Percentiles rank a stretch among this genome's conserved stretches.
Conservation (phyloP, 2,329 filamentous ascomycete species). For the Aureobasidium sp. region DNA sequence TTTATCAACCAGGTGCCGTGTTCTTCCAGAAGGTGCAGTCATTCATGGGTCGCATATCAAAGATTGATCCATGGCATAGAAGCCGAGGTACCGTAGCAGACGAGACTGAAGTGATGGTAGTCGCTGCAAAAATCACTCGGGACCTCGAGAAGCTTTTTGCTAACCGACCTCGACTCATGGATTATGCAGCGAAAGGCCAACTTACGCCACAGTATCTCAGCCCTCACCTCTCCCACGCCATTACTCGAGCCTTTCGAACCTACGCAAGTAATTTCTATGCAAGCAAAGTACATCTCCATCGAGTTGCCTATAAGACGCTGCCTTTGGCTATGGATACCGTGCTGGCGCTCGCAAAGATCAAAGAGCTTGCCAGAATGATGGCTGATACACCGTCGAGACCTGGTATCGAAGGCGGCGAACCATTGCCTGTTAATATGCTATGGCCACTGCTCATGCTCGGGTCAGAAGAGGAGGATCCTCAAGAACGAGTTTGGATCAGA, state of each 20-base stretch:
- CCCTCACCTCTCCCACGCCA: slow-evolving; percentile 42
- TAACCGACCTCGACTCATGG: slow-evolving; percentile 48
- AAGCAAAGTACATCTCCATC: slow-evolving; percentile 50
- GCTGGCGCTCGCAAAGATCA: slow-evolving; percentile 45
- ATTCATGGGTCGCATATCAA: slow-evolving; percentile 51
- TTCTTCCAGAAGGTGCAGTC: slow-evolving; percentile 54
- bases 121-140: slow-evolving; percentile 44
- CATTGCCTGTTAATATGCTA: slow-evolving; percentile 50
- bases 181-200: slow-evolving; percentile 48
- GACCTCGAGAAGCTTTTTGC: slow-evolving; percentile 48
- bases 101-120: slow-evolving; percentile 52
- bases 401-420: slow-evolving; percentile 27
- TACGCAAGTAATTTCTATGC: slow-evolving; percentile 53
- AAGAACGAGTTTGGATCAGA: slow-evolving; percentile 47
- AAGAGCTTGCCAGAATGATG: slow-evolving; percentile 24
- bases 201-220: slow-evolving; percentile 45
- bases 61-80: slow-evolving; percentile 52
- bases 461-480: slow-evolving; percentile 45
- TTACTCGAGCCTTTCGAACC: slow-evolving; percentile 49
- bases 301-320: slow-evolving; percentile 50
- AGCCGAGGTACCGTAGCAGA: slow-evolving; percentile 51
- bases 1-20: slow-evolving; percentile 50
- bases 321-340: slow-evolving; percentile 46
- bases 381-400: neutral
- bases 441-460: slow-evolving; percentile 54